phyloP scores from a whole-genome alignment of 306 rosid genomes.

The Argentina anserina region DNA sequence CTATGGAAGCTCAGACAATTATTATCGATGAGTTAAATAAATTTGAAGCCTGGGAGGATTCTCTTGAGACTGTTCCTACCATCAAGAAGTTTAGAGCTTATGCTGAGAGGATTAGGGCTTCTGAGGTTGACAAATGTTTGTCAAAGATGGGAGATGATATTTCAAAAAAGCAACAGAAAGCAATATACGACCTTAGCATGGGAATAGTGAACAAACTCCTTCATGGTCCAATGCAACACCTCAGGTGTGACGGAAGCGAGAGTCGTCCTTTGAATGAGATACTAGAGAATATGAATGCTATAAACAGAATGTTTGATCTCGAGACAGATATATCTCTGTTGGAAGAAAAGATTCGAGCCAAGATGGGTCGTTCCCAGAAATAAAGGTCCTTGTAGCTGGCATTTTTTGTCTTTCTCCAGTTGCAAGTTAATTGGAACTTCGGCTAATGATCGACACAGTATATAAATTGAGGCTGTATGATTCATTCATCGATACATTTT shows the following conservation, averaged over 20 bases:
- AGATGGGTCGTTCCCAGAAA: slow-evolving; percentile 46
- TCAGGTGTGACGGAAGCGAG: slow-evolving; percentile 67
- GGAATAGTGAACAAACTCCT: slow-evolving; percentile 73
- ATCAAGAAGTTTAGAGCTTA: slow-evolving; percentile 81
- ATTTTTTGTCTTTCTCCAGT: slow-evolving; percentile 18
- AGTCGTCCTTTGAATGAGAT: slow-evolving; percentile 46
- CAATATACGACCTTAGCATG: slow-evolving; percentile 72
- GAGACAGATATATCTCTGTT: slow-evolving; percentile 63
- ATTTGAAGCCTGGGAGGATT: slow-evolving; percentile 84
- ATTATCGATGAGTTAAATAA: slow-evolving; percentile 59
- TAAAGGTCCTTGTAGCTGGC: slow-evolving; percentile 24
- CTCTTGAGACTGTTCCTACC: slow-evolving; percentile 84
- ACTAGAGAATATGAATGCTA: slow-evolving; percentile 77
- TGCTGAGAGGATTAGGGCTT: slow-evolving; percentile 69
- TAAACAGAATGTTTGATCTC: slow-evolving; percentile 87
- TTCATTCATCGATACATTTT: background rate
- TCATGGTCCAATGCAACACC: slow-evolving; percentile 87
- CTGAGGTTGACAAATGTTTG: slow-evolving; percentile 79
- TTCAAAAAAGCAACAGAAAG: slow-evolving; percentile 61
- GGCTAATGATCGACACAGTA: background rate
- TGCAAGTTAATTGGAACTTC: background rate
- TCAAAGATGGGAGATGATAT: slow-evolving; percentile 65
- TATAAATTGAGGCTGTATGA: background rate
- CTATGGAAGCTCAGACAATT: slow-evolving; percentile 57
- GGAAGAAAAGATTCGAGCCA: slow-evolving; percentile 76